Conservation (phyloP, 2,329 filamentous ascomycete species). For the Eutypella sp. region DNA sequence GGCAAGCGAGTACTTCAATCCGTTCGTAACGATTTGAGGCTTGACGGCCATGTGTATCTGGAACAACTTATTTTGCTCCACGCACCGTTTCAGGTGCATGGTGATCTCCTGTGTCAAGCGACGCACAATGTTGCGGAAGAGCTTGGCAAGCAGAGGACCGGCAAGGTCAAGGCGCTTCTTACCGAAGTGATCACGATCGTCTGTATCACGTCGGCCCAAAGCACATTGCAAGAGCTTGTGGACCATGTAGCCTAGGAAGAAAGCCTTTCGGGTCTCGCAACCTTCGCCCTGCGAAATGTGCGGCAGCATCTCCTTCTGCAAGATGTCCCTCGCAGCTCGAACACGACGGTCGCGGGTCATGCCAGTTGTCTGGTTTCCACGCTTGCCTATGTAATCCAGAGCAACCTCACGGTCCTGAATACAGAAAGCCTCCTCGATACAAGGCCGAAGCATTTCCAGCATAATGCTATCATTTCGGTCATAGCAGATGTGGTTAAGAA, state of each 20-base stretch:
- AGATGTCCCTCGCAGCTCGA: conserved; percentile 84
- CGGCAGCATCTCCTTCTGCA: conserved; percentile 94
- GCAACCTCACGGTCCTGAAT: conserved; percentile 95
- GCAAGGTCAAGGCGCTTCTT: conserved; percentile 97
- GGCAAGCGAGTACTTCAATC: conserved; percentile 91
- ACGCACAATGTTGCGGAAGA: conserved; percentile 88
- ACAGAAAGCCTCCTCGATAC: conserved; percentile 93
- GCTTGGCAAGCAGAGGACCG: conserved; percentile 87
- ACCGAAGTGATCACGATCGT: conserved; percentile 97
- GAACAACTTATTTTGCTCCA: conserved; percentile 85
- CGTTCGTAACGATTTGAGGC: conserved; percentile 83
- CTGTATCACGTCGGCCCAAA: conserved; percentile 85
- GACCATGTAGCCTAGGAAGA: conserved; percentile 98
- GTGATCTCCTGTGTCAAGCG: conserved; percentile 88
- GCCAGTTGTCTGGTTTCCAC: conserved; percentile 67
- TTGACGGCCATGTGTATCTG: conserved; percentile 89
- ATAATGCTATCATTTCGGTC: conserved; percentile 93
- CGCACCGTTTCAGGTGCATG: conserved; percentile 85
- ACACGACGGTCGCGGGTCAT: conserved; percentile 83
- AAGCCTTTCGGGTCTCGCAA: conserved; percentile 92
- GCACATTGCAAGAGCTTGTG: conserved; percentile 92
- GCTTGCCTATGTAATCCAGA: conserved; percentile 90
- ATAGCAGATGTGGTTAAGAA: conserved; percentile 95
- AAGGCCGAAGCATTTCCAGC: conserved; percentile 95
- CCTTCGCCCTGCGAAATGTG: conserved; percentile 95